Evolutionary conservation across 140 eudicot species (phyloP).

Genomic region (Flaveria floridana): DNA sequence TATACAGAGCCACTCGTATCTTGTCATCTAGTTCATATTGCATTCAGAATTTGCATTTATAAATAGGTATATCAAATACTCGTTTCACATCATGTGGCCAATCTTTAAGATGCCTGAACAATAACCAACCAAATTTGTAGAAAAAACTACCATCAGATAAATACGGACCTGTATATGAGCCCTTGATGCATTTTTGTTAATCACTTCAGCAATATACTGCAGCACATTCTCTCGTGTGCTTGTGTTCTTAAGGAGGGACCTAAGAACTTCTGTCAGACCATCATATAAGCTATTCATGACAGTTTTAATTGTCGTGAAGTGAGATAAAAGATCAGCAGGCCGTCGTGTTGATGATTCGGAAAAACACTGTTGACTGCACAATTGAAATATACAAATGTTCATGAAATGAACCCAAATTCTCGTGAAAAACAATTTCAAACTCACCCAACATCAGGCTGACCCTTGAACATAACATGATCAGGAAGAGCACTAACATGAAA

Average conservation of each 20-base stretch:
- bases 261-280: conserved; percentile 73
- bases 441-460: conserved; percentile 97
- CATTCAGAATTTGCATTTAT: no score
- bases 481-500: conserved; percentile 96
- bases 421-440: conserved; percentile 21
- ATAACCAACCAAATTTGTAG: neutral
- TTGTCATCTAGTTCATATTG: neutral
- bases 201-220: conserved; percentile 74
- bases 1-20: neutral
- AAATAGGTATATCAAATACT: neutral
- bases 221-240: conserved; percentile 83
- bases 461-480: conserved; percentile 70
- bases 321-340: conserved; percentile 85
- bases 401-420: neutral
- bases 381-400: conserved; percentile 6
- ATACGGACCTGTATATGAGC: conserved; percentile 71
- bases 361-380: conserved; percentile 82
- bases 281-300: conserved; percentile 82
- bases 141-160: neutral
- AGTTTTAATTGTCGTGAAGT: conserved; percentile 78
- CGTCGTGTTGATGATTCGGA: conserved; percentile 78
- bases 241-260: conserved; percentile 70
- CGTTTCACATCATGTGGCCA: neutral
- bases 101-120: neutral
- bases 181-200: conserved; percentile 82